Percentiles rank a stretch among this genome's conserved stretches.
phyloP scores from a whole-genome alignment of 2,329 filamentous ascomycete species.

The Apiospora phragmitis region DNA sequence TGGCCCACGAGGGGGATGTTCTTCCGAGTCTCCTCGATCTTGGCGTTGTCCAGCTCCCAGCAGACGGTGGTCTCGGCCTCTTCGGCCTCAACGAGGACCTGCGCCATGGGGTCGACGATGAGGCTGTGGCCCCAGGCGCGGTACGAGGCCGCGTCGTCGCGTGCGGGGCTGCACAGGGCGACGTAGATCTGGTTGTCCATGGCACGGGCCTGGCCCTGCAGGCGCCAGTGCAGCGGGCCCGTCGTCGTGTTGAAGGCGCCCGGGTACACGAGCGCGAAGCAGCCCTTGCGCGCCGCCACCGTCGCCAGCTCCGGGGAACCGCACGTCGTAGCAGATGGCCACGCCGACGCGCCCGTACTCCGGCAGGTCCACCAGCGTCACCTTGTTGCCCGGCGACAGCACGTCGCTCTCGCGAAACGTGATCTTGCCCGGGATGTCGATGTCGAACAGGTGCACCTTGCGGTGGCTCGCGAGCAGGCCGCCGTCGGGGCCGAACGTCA shows the following conservation, averaged over 20 bases:
- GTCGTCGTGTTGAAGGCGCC: constrained; percentile 98
- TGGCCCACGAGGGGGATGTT: constrained; percentile 84
- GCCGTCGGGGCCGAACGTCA: constrained; percentile 79
- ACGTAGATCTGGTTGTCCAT: constrained; percentile 96
- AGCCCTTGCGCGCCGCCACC: constrained; percentile 82
- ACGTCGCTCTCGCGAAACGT: constrained; percentile 89
- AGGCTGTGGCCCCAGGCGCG: constrained; percentile 92
- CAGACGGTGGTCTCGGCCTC: constrained; percentile 77
- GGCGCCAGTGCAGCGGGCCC: constrained; percentile 85
- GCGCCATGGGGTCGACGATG: constrained; percentile 83
- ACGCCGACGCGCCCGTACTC: constrained; percentile 86
- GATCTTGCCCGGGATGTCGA: constrained; percentile 95
- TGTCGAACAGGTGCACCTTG: constrained; percentile 97
- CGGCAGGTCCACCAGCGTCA: constrained; percentile 84
- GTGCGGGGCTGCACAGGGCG: constrained; percentile 85
- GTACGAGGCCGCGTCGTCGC: constrained; percentile 76
- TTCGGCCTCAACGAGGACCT: constrained; percentile 75
- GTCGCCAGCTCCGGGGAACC: constrained; percentile 94
- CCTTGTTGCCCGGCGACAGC: constrained; percentile 77
- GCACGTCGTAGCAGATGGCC: constrained; percentile 96
- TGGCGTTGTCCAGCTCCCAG: constrained; percentile 66
- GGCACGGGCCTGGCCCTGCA: constrained; percentile 79
- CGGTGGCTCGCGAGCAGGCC: constrained; percentile 83
- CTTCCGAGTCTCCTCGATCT: constrained; percentile 74
- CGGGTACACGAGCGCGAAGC: constrained; percentile 86